Evolutionary conservation across 2,329 filamentous ascomycete species (phyloP).

Genomic region (Penicillium paneum): DNA sequence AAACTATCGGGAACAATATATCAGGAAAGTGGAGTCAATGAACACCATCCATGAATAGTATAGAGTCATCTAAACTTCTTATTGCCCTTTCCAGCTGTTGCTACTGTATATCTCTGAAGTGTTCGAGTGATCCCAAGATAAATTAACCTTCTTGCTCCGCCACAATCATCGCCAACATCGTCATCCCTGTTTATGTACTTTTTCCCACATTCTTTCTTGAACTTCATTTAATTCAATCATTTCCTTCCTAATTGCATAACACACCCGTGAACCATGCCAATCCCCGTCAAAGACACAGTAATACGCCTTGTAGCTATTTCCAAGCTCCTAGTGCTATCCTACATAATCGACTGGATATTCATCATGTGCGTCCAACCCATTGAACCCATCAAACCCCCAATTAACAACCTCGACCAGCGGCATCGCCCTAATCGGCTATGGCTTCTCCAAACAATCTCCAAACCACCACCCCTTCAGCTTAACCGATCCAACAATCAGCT

Average conservation of each 20-base stretch:
- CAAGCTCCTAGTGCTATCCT: constrained; percentile 59
- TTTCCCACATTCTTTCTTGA: no score
- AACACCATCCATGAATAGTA: no score
- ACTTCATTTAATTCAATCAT: no score
- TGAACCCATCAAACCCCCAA: background rate
- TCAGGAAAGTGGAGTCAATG: no score
- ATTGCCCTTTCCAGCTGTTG: no score
- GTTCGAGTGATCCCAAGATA: no score
- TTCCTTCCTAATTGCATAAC: background rate
- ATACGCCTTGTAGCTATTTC: constrained; percentile 31
- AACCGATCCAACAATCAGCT: constrained; percentile 73
- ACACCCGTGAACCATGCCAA: background rate
- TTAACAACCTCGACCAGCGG: constrained; percentile 35
- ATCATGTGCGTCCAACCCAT: constrained; percentile 46
- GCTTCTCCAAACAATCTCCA: constrained; percentile 59
- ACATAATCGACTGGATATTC: constrained; percentile 71
- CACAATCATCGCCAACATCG: no score
- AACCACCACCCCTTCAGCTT: constrained; percentile 70
- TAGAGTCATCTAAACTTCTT: no score
- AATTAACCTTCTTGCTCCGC: no score
- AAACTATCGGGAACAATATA: no score
- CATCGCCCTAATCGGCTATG: constrained; percentile 58
- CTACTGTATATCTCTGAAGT: no score
- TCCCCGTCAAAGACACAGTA: background rate
- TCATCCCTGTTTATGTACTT: no score